Evolutionary conservation across 148 eudicot genomes (phyloP).

Genomic region (Rheum nobile): DNA sequence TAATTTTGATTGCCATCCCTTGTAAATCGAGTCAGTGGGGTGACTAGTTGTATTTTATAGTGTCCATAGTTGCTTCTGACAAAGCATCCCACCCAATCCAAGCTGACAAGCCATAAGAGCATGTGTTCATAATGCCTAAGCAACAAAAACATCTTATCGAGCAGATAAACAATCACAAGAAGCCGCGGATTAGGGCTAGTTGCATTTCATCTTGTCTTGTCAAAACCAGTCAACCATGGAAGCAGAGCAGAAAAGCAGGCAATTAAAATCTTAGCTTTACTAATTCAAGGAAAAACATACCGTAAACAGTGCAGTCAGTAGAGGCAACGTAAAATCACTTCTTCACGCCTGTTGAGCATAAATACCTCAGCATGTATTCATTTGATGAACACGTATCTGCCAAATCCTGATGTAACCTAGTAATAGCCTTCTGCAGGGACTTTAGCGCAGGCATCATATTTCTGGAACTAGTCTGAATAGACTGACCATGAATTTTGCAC

Average conservation of each 20-base stretch:
- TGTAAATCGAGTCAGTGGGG: not conserved
- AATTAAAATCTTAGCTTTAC: not conserved
- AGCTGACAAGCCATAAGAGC: not conserved
- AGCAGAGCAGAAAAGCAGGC: not conserved
- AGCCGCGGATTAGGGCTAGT: no score
- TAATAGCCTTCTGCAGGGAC: slow-evolving; percentile 84
- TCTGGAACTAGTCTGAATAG: slow-evolving; percentile 68
- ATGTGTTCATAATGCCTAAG: not conserved
- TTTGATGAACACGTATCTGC: slow-evolving; percentile 88
- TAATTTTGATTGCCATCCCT: not conserved
- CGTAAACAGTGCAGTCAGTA: not conserved
- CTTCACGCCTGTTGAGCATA: slow-evolving; percentile 49
- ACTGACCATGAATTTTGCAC: slow-evolving; percentile 71
- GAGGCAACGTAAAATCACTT: slow-evolving; percentile 18
- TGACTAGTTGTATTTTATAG: no score
- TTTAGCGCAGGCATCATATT: slow-evolving; percentile 80
- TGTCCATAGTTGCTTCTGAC: no score
- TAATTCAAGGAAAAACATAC: not conserved
- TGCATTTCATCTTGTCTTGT: no score
- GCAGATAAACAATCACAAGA: not conserved
- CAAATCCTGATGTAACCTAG: slow-evolving; percentile 80
- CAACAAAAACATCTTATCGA: not conserved
- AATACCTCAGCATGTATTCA: slow-evolving; percentile 74
- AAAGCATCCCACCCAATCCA: not conserved
- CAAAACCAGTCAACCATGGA: not conserved